phyloP scores from a whole-genome alignment of 306 rosid species.

The Canavalia ensiformis region DNA sequence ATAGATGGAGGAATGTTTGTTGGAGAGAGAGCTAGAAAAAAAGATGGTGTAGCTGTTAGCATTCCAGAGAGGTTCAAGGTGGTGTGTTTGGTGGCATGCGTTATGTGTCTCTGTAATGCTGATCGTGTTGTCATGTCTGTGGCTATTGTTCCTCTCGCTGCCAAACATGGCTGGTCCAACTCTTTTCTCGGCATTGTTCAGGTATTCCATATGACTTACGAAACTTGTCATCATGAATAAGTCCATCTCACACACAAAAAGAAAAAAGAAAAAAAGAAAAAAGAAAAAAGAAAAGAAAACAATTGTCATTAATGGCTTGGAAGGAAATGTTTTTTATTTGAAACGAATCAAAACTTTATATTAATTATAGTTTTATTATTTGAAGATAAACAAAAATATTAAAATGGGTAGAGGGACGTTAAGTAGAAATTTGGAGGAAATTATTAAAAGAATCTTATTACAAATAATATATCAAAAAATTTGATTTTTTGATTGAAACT shows the following conservation, averaged over 20 bases:
- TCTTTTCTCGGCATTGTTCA: conserved; percentile 92
- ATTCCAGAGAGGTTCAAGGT: conserved; percentile 89
- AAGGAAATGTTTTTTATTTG: background rate
- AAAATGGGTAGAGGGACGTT: too few species aligned
- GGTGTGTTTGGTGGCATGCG: conserved; percentile 76
- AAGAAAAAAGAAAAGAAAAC: too few species aligned
- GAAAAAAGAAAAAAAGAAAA: too few species aligned
- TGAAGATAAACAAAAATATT: too few species aligned
- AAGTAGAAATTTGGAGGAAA: too few species aligned
- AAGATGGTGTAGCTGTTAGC: conserved; percentile 34
- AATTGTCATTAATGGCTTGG: background rate
- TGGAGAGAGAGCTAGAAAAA: conserved; percentile 50
- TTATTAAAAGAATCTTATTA: too few species aligned
- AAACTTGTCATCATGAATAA: background rate
- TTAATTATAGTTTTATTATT: background rate
- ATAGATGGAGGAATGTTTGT: conserved; percentile 67
- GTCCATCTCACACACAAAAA: background rate
- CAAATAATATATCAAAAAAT: too few species aligned
- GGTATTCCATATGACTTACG: conserved; percentile 49
- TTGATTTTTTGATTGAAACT: too few species aligned
- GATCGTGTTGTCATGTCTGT: conserved; percentile 98
- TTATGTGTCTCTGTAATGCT: conserved; percentile 91
- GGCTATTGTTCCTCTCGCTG: conserved; percentile 88
- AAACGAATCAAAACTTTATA: background rate
- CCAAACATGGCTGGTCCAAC: conserved; percentile 81